phyloP scores from a whole-genome alignment of 345 rosid species.

The Citrus mangshanensis region DNA sequence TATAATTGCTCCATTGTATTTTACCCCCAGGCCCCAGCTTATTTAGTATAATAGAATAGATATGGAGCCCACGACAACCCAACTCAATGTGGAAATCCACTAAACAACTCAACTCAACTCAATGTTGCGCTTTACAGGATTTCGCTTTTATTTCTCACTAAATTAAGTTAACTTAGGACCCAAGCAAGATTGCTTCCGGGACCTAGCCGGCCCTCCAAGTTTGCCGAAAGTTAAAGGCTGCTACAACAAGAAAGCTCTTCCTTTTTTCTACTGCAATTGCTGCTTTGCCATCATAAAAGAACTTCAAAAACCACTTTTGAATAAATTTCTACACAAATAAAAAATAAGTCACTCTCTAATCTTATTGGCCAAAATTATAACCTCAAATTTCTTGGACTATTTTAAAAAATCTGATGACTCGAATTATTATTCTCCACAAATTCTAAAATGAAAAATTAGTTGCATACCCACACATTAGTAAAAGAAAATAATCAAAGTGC shows the following conservation, averaged over 20 bases:
- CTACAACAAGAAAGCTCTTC: not conserved
- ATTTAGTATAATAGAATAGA: not conserved
- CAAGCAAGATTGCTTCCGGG: constrained; percentile 2
- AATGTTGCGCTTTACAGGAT: not conserved
- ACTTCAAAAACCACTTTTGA: not conserved
- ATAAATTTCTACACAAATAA: no score
- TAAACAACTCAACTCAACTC: not conserved
- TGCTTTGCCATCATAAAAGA: not conserved
- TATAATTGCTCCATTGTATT: no score
- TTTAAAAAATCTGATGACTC: no score
- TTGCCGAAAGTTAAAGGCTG: constrained; percentile 12
- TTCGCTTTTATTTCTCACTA: not conserved
- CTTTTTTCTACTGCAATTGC: not conserved
- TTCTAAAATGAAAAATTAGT: no score
- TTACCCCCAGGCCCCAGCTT: no score
- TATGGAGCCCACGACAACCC: not conserved
- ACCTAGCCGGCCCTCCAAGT: not conserved
- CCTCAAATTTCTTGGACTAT: not conserved
- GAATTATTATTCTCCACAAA: no score
- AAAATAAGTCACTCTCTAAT: no score
- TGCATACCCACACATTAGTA: no score
- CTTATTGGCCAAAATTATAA: no score
- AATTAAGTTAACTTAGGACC: not conserved
- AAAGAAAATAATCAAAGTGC: no score
- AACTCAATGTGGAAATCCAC: not conserved